A percentile compares a stretch with the other conserved stretches of the same genome.
Evolutionary conservation across 306 rosid genomes (phyloP).

Genomic region (Astragalus glycyphyllos): DNA sequence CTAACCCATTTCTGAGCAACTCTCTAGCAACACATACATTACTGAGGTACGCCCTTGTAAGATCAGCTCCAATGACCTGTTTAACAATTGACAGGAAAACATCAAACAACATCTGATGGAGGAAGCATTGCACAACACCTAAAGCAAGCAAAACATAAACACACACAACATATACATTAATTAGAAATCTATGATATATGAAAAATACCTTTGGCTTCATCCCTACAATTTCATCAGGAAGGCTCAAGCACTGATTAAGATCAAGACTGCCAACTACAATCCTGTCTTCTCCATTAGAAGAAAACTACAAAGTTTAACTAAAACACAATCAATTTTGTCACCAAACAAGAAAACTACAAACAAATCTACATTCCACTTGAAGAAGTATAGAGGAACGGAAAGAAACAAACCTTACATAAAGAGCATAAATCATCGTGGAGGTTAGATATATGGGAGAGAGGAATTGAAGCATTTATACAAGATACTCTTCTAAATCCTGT

Average conservation of each 20-base stretch:
- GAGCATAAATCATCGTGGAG: conserved; percentile 68
- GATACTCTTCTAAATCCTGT: conserved; percentile 70
- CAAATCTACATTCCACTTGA: background rate
- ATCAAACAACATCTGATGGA: conserved; percentile 24
- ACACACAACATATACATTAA: background rate
- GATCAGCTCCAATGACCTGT: conserved; percentile 70
- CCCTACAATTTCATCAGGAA: conserved; percentile 92
- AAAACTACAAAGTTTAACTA: conserved; percentile 63
- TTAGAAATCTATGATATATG: conserved; percentile 19
- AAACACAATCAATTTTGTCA: conserved; percentile 18
- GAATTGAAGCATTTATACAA: conserved; percentile 86
- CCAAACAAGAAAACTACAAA: conserved; percentile 37
- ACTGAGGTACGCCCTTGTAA: conserved; percentile 91
- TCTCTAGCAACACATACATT: conserved; percentile 92
- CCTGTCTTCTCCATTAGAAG: conserved; percentile 71
- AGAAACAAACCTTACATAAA: conserved; percentile 85
- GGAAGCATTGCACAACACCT: conserved; percentile 7
- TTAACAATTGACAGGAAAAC: conserved; percentile 45
- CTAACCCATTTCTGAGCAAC: conserved; percentile 86
- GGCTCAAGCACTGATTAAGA: conserved; percentile 81
- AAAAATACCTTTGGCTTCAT: conserved; percentile 74
- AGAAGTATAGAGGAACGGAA: conserved; percentile 18
- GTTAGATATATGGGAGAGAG: conserved; percentile 53
- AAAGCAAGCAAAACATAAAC: conserved; percentile 4
- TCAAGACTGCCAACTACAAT: conserved; percentile 81